These are phyloP conservation scores for Fusarium sp. DNA, from an alignment of 2,329 filamentous ascomycete species.

Conservation along the genomic window DNA sequence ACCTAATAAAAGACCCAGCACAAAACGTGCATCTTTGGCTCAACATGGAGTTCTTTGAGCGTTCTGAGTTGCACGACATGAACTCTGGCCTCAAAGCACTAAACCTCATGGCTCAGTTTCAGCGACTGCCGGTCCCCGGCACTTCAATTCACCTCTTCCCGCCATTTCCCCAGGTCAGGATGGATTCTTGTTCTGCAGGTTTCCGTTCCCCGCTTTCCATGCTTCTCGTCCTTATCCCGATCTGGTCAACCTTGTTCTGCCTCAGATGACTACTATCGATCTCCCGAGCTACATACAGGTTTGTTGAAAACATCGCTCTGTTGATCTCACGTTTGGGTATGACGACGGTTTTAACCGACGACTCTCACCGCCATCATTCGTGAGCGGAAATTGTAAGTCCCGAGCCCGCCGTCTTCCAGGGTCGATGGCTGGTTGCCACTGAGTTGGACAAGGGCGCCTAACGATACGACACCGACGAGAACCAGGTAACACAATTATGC, in stretches of 20 bases:
- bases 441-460: constrained; percentile 19
- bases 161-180: constrained; percentile 5
- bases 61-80: background rate
- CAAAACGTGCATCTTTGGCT: constrained; percentile 1
- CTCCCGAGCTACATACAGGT: background rate
- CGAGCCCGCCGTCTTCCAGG: background rate
- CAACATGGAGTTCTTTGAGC: constrained; percentile 4
- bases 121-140: constrained; percentile 18
- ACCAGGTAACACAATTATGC: background rate
- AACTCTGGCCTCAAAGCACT: constrained; percentile 1
- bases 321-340: background rate
- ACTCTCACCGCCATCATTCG: constrained; percentile 16
- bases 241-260: constrained; percentile 1
- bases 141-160: constrained; percentile 6
- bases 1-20: background rate
- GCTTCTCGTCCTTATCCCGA: background rate
- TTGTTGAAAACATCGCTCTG: background rate
- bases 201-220: constrained; percentile 4
- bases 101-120: background rate
- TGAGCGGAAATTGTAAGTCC: background rate
- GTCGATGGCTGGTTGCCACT: constrained; percentile 15
- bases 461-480: background rate
- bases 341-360: background rate
- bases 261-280: background rate
- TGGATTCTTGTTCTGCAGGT: background rate